Evolutionary conservation across 2,329 filamentous ascomycete genomes (phyloP), one percentile per base, ranked within the genome.

Genomic region (Pseudogymnoascus sp.): DNA sequence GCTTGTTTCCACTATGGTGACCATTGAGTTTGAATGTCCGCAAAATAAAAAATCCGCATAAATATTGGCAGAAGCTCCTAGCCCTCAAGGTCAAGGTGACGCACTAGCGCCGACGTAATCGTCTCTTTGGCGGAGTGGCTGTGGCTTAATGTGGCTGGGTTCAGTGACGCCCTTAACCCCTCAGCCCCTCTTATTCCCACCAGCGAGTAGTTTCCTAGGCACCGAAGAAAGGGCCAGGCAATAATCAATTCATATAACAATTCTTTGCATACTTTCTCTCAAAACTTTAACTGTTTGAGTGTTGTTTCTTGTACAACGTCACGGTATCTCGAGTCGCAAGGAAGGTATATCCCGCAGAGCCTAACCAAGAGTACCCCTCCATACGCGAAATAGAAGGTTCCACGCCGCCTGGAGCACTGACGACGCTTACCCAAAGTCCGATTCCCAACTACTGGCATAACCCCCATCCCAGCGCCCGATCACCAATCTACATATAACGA

Each of bases 331-430:
- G 32, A 14, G 47, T 32, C 18, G 47, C 18, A 32, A 54, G 47
- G 47, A 32, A 54, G 47, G 6, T 22, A 34, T 54, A 34, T 54
- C 47, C 47, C 47, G 28, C 28, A 54, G 8, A 9, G 4, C 47
- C 47, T 28, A 54, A 54, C 28, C 11, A 54, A 54, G 28, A 54
- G 47, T 54, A 54, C 47, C 47, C 47, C 47, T 32, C 47, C 47
- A 54, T 54, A 54, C 47, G 47, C 47, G 47, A 54, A 54, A 54
- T 54, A 28, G 47, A 54, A 54, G 47, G 47, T 54, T 54, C 47
- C 25, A 54, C 47, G 47, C 28, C 47, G n/a, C 28, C 47, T 8
- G 28, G 47, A 34, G n/a, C 25, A 54, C 25, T 12, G 25, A 32
- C 43, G 47, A 54, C 47, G 47, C 47, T 54, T 54, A 54, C 28